These are phyloP conservation scores for Kodamaea hsintzibuensis DNA, from an alignment of 805 yeast species.

Conservation along the genomic window DNA sequence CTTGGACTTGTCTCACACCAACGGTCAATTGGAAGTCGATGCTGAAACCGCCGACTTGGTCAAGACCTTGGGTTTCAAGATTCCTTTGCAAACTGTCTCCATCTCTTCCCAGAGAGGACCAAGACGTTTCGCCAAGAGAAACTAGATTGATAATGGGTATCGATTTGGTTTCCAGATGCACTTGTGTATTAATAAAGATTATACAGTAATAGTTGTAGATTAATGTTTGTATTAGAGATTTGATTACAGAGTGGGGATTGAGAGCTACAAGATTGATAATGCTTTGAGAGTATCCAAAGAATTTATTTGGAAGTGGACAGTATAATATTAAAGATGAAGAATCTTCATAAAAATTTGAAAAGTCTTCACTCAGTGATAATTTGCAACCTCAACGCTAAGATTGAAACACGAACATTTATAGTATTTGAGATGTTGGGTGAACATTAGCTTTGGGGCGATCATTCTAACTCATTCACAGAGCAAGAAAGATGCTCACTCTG, in stretches of 20 bases:
- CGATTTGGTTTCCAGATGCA: background rate
- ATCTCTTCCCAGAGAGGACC: conserved; percentile 86
- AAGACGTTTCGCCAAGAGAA: conserved; percentile 93
- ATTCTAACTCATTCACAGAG: no score
- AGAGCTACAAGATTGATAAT: no score
- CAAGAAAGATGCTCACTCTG: background rate
- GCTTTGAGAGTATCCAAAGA: no score
- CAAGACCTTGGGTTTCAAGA: conserved; percentile 84
- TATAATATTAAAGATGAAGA: no score
- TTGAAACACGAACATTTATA: no score
- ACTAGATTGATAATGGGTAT: conserved; percentile 41
- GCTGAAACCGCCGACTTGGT: conserved; percentile 94
- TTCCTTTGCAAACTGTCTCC: conserved; percentile 82
- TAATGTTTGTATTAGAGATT: no score
- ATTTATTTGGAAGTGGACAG: no score
- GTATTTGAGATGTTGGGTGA: no score
- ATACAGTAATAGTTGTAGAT: background rate
- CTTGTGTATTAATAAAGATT: conserved; percentile 9
- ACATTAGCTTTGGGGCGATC: no score
- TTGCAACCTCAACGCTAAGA: no score
- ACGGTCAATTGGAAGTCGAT: conserved; percentile 96
- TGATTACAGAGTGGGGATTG: background rate
- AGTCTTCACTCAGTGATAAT: no score
- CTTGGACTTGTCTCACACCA: conserved; percentile 94
- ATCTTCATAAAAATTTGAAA: no score